phyloP scores from a whole-genome alignment of 305 asterid genomes.

The Solanum chacoense region DNA sequence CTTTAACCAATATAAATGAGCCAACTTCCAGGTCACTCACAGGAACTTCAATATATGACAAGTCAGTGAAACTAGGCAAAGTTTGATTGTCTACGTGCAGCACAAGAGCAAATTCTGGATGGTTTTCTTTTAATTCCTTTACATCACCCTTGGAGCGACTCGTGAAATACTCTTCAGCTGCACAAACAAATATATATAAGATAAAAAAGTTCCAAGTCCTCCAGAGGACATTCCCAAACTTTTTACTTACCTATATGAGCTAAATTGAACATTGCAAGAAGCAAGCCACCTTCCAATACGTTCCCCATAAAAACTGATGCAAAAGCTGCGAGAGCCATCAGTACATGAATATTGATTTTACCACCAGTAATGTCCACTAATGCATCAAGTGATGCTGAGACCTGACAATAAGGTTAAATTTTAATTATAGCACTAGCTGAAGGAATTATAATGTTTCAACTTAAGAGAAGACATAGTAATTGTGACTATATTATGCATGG shows the following conservation, averaged over 20 bases:
- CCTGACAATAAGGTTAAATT: conserved; percentile 30
- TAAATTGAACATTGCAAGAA: conserved; percentile 91
- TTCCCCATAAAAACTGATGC: conserved; percentile 97
- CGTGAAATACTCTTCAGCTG: conserved; percentile 93
- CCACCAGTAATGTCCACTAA: conserved; percentile 73
- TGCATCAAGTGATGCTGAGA: conserved; percentile 87
- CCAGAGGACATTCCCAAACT: neutral
- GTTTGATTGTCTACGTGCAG: conserved; percentile 18
- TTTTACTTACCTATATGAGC: conserved; percentile 59
- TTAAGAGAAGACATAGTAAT: neutral
- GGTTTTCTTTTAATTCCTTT: conserved; percentile 75
- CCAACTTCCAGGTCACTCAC: conserved; percentile 76
- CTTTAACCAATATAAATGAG: conserved; percentile 85
- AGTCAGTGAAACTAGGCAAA: conserved; percentile 50
- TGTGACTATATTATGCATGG: neutral
- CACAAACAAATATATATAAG: conserved; percentile 3
- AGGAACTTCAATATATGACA: conserved; percentile 61
- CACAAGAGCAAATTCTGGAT: conserved; percentile 74
- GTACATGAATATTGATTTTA: conserved; percentile 82
- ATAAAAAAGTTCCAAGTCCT: neutral
- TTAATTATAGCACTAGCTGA: neutral
- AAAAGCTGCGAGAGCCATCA: conserved; percentile 98
- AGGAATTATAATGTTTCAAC: conserved; percentile 2
- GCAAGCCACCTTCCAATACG: conserved; percentile 93
- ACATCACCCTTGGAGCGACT: conserved; percentile 84